Evolutionary conservation across 2,329 filamentous ascomycete genomes (phyloP).

Genomic region (Fusarium denticulatum): DNA sequence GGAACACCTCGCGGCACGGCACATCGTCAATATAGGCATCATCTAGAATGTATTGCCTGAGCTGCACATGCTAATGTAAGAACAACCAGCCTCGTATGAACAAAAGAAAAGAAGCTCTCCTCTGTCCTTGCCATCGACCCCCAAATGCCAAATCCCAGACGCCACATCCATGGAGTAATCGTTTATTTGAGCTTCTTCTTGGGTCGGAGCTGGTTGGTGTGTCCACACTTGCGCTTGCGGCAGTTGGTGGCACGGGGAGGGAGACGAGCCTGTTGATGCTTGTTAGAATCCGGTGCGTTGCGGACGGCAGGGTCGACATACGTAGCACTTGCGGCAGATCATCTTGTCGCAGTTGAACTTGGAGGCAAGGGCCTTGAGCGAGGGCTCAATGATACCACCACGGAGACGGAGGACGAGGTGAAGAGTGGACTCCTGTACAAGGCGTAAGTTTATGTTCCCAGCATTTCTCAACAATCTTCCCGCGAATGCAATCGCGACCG

Average conservation of each 20-base stretch:
- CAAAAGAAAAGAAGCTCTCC: slow-evolving; percentile 46
- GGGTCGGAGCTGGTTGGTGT: slow-evolving; percentile 99
- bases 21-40: slow-evolving; percentile 46
- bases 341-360: slow-evolving; percentile 99
- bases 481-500: not conserved
- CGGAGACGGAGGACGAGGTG: slow-evolving; percentile 98
- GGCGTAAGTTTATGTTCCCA: slow-evolving; percentile 45
- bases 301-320: slow-evolving; percentile 61
- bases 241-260: slow-evolving; percentile 99
- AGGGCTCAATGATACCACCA: slow-evolving; percentile 99
- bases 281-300: not conserved
- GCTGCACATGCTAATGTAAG: slow-evolving; percentile 54
- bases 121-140: slow-evolving; percentile 49
- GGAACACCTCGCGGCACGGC: slow-evolving; percentile 34
- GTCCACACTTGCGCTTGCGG: slow-evolving; percentile 99
- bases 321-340: slow-evolving; percentile 99
- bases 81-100: slow-evolving; percentile 52
- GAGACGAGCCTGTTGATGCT: slow-evolving; percentile 74
- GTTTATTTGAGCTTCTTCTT: slow-evolving; percentile 99
- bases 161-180: slow-evolving; percentile 55
- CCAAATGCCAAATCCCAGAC: slow-evolving; percentile 58
- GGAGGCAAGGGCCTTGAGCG: slow-evolving; percentile 95
- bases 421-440: slow-evolving; percentile 87
- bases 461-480: not conserved
- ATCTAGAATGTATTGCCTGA: slow-evolving; percentile 52